These are phyloP conservation scores for Amyloporia xantha DNA, from an alignment of 768 basidiomycete species.

Conservation along the genomic window DNA sequence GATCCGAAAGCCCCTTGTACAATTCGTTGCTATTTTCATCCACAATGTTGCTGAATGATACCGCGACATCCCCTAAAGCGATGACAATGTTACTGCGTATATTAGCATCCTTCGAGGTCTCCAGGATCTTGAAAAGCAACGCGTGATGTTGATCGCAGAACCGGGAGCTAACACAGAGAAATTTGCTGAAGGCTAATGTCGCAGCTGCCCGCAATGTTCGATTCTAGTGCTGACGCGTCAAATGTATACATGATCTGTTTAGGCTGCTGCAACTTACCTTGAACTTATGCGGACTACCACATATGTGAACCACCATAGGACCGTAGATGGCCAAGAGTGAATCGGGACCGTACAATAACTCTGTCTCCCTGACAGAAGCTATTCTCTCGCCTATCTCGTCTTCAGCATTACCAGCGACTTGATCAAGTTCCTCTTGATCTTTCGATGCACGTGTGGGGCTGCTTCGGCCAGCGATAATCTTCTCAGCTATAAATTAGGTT, in stretches of 20 bases:
- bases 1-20: constrained; percentile 89
- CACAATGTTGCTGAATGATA: constrained; percentile 95
- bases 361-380: constrained; percentile 74
- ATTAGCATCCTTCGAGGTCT: constrained; percentile 82
- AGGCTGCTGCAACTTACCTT: constrained; percentile 66
- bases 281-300: constrained; percentile 85
- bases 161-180: constrained; percentile 90
- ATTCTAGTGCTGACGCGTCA: constrained; percentile 45
- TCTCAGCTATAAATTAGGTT: no score
- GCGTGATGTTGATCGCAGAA: constrained; percentile 90
- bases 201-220: constrained; percentile 80
- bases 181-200: constrained; percentile 86
- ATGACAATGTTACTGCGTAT: constrained; percentile 97
- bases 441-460: constrained; percentile 39
- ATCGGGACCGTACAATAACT: constrained; percentile 76
- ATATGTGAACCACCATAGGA: constrained; percentile 85
- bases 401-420: constrained; percentile 95
- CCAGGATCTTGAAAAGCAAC: constrained; percentile 89
- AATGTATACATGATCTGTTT: background rate
- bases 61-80: constrained; percentile 94
- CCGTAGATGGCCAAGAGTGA: constrained; percentile 84
- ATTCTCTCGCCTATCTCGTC: constrained; percentile 97
- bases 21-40: constrained; percentile 96
- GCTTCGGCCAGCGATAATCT: constrained; percentile 31
- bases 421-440: constrained; percentile 83